A percentile compares a stretch with the other conserved stretches of the same genome.
Evolutionary conservation across 345 rosid genomes (phyloP).

Genomic region (Euphorbia tirucalli): DNA sequence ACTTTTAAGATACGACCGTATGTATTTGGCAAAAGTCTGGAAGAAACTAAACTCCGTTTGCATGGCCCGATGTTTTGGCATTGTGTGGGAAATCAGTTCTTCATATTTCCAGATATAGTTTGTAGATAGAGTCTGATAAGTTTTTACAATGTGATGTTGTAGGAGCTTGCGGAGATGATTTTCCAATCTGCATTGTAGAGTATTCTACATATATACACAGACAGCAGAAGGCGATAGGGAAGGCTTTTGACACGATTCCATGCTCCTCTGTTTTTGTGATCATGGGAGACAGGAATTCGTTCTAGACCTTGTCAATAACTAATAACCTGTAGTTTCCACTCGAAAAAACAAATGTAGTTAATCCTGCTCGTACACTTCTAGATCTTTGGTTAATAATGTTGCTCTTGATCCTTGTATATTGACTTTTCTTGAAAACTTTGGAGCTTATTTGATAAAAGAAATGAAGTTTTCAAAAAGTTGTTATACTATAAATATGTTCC

Average conservation of each 20-base stretch:
- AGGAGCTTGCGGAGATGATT: slow-evolving; percentile 97
- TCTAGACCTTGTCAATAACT: neutral
- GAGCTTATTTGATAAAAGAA: too few species aligned
- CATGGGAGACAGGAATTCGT: neutral
- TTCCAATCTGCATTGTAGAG: slow-evolving; percentile 63
- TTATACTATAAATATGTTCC: too few species aligned
- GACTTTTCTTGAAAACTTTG: too few species aligned
- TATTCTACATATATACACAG: neutral
- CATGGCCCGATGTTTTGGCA: neutral
- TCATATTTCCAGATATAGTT: neutral
- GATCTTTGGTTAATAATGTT: neutral
- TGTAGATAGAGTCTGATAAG: neutral
- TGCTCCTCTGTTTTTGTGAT: neutral
- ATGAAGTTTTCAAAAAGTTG: too few species aligned
- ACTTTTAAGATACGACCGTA: neutral
- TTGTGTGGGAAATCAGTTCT: neutral
- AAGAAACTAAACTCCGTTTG: too few species aligned
- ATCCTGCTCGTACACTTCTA: neutral
- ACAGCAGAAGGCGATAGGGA: neutral
- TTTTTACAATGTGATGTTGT: slow-evolving; percentile 25
- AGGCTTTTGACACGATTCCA: neutral
- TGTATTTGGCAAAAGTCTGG: too few species aligned
- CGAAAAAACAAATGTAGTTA: too few species aligned
- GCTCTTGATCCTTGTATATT: too few species aligned
- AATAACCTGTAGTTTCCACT: too few species aligned